Conservation (phyloP, 331 rosid species). For the Spiraea crenata region DNA sequence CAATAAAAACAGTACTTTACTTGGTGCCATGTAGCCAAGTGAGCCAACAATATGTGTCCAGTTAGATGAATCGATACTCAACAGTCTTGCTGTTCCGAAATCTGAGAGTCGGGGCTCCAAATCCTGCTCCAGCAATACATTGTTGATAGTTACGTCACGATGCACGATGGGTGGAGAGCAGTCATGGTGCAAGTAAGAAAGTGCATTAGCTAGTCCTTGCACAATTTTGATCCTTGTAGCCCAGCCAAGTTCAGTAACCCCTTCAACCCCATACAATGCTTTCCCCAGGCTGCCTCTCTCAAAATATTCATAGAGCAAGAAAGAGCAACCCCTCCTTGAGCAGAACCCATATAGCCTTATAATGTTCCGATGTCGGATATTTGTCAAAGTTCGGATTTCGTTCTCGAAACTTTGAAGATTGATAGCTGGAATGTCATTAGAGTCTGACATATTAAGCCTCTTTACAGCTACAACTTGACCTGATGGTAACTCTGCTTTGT, state of each 20-base stretch:
- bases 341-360: constrained; percentile 60
- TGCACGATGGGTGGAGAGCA: constrained; percentile 65
- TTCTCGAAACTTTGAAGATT: constrained; percentile 45
- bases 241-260: constrained; percentile 41
- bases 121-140: constrained; percentile 46
- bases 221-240: constrained; percentile 42
- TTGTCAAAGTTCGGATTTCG: constrained; percentile 54
- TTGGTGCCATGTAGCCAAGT: no score
- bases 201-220: constrained; percentile 59
- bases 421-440: constrained; percentile 23
- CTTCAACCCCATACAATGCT: constrained; percentile 32
- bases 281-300: constrained; percentile 41
- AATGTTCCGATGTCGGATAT: constrained; percentile 58
- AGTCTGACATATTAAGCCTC: constrained; percentile 23
- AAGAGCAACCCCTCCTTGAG: constrained; percentile 31
- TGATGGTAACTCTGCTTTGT: not conserved
- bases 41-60: no score
- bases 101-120: constrained; percentile 53
- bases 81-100: constrained; percentile 63
- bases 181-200: constrained; percentile 50
- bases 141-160: constrained; percentile 52
- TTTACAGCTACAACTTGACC: not conserved
- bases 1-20: no score
- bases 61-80: no score
- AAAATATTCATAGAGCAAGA: constrained; percentile 51